phyloP scores from a whole-genome alignment of 345 rosid species.

The Streptanthus diversifolius region DNA sequence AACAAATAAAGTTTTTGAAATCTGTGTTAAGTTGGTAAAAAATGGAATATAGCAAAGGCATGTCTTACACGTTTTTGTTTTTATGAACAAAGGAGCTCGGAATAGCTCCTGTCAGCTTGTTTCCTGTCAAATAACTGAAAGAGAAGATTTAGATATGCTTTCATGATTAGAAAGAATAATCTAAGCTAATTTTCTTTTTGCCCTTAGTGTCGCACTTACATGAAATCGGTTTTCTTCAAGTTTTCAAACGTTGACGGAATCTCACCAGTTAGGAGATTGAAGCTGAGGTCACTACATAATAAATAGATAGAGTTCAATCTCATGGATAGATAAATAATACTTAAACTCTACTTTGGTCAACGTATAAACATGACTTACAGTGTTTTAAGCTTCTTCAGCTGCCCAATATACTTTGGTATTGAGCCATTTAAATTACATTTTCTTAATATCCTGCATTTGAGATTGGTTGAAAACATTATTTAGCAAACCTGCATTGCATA shows the following conservation, averaged over 20 bases:
- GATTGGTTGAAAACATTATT: neutral
- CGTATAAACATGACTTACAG: conserved; percentile 47
- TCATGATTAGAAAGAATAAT: neutral
- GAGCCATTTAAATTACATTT: conserved; percentile 56
- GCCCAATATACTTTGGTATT: conserved; percentile 60
- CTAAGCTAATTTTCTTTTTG: neutral
- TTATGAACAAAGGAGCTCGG: conserved; percentile 53
- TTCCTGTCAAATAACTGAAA: conserved; percentile 67
- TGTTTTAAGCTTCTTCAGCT: conserved; percentile 56
- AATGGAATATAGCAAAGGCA: neutral
- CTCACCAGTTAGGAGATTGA: conserved; percentile 63
- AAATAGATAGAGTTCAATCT: conserved; percentile 1
- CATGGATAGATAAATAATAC: neutral
- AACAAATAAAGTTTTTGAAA: neutral
- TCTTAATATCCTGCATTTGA: conserved; percentile 54
- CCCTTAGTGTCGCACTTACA: conserved; percentile 46
- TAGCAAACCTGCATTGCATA: neutral
- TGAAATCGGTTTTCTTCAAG: conserved; percentile 55
- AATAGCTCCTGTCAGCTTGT: conserved; percentile 61
- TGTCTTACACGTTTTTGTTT: conserved; percentile 67
- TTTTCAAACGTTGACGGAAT: conserved; percentile 55
- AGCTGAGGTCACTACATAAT: conserved; percentile 74
- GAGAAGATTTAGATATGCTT: neutral
- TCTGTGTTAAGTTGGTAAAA: neutral
- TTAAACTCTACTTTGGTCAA: neutral